These are phyloP conservation scores for Starmerella potacharoeniae DNA, from an alignment of 805 yeast genomes.

Conservation along the genomic window DNA sequence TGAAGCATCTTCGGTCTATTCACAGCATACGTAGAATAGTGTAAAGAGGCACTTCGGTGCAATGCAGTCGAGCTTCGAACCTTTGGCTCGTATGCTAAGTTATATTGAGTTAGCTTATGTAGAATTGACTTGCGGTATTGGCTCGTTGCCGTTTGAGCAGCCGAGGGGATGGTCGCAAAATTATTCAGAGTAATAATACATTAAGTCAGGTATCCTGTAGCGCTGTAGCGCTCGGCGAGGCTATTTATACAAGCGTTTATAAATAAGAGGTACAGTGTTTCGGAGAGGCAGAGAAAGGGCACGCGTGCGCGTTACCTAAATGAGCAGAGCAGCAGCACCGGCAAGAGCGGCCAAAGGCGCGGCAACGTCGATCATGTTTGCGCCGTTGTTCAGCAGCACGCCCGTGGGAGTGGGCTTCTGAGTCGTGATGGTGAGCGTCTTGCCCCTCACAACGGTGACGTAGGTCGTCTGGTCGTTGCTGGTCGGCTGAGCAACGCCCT, in stretches of 20 bases:
- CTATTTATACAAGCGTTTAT: background rate
- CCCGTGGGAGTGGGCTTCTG: slow-evolving; percentile 1
- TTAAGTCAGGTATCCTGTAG: too few species aligned
- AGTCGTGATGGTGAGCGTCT: background rate
- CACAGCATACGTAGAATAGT: too few species aligned
- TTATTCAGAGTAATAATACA: too few species aligned
- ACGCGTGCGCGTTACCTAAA: background rate
- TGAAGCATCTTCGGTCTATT: too few species aligned
- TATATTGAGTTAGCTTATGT: too few species aligned
- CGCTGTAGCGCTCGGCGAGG: background rate
- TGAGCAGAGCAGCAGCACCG: background rate
- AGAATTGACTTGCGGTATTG: too few species aligned
- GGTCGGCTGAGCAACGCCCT: background rate
- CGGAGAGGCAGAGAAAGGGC: background rate
- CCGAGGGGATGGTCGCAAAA: too few species aligned
- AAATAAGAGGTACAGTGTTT: background rate
- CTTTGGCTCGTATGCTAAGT: too few species aligned
- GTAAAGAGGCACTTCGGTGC: too few species aligned
- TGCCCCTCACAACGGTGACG: background rate
- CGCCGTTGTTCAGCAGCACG: background rate
- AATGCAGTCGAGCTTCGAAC: too few species aligned
- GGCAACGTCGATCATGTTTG: background rate
- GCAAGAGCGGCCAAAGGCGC: slow-evolving; percentile 1
- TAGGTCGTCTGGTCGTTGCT: slow-evolving; percentile 1
- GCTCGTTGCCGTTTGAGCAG: too few species aligned